Conservation (phyloP, 169 alveolate genomes). For the Theileria orientalis region DNA sequence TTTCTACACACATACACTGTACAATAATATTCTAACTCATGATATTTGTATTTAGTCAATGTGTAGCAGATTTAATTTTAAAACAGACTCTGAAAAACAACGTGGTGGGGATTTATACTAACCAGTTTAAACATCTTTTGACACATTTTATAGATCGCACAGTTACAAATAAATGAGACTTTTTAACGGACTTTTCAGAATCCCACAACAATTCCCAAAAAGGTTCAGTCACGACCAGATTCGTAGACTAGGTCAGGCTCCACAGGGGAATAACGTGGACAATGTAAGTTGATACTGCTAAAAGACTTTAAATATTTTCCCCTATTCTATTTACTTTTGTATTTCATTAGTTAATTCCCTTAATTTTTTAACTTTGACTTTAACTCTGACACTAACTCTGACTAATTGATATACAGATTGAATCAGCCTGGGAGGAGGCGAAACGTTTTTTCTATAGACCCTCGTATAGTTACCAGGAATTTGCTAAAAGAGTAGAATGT, state of each 20-base stretch:
- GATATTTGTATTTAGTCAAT: too few species aligned
- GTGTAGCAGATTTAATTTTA: too few species aligned
- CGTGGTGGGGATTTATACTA: too few species aligned
- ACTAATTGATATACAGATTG: slow-evolving; percentile 23
- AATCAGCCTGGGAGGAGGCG: slow-evolving; percentile 67
- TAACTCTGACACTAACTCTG: not conserved
- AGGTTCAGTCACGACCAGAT: slow-evolving; percentile 11
- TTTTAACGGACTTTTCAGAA: not conserved
- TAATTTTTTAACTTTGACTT: too few species aligned
- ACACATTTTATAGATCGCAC: too few species aligned
- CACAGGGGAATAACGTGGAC: slow-evolving; percentile 47
- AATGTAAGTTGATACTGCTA: slow-evolving; percentile 16
- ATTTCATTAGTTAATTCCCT: not conserved
- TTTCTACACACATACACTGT: too few species aligned
- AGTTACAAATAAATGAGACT: not conserved
- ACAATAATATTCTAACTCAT: too few species aligned
- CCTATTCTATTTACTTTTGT: too few species aligned
- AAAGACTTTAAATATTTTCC: too few species aligned
- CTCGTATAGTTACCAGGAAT: slow-evolving; percentile 63
- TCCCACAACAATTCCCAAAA: not conserved
- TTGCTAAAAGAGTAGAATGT: slow-evolving; percentile 71
- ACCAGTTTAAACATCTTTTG: too few species aligned
- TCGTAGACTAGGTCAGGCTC: slow-evolving; percentile 66
- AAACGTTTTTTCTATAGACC: slow-evolving; percentile 61
- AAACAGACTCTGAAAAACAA: too few species aligned